A percentile compares a stretch with the other conserved stretches of the same genome.
These are phyloP conservation scores for Begonia peltatifolia DNA, from an alignment of 306 rosid genomes.

Conservation along the genomic window DNA sequence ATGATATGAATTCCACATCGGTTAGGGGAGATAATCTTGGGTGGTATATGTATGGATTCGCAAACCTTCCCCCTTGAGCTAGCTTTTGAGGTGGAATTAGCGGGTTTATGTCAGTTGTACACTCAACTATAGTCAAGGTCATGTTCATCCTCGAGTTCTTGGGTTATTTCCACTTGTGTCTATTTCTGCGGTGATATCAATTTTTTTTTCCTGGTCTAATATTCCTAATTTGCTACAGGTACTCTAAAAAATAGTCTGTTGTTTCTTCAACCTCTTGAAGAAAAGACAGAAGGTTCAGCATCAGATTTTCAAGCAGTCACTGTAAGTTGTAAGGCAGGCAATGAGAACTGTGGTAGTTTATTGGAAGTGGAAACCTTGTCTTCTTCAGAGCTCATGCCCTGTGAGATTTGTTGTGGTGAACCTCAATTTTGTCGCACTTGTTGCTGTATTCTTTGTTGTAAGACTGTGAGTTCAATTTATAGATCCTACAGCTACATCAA, in stretches of 20 bases:
- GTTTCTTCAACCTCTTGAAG: constrained; percentile 31
- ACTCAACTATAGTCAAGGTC: no score
- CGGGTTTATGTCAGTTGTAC: no score
- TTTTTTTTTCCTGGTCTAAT: constrained; percentile 1
- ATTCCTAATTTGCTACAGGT: constrained; percentile 20
- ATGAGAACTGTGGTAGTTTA: constrained; percentile 41
- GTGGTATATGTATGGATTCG: no score
- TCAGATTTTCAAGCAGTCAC: constrained; percentile 17
- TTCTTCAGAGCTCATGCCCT: constrained; percentile 25
- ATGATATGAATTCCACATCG: no score
- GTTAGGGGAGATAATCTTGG: no score
- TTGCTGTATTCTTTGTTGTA: constrained; percentile 67
- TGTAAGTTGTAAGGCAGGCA: constrained; percentile 47
- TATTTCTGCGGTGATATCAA: not conserved
- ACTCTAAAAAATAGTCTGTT: constrained; percentile 4
- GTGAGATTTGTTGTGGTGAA: constrained; percentile 70
- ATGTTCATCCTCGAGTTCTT: not conserved
- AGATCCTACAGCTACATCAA: constrained; percentile 60
- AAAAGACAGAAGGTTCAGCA: constrained; percentile 15
- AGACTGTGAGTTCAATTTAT: constrained; percentile 28
- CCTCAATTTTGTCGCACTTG: constrained; percentile 69
- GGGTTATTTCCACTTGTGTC: not conserved
- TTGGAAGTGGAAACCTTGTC: constrained; percentile 19
- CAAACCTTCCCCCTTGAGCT: no score
- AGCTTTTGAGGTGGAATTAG: no score